Conservation (phyloP, 495 filamentous ascomycete species). For the Tuber microsphaerosporum region DNA sequence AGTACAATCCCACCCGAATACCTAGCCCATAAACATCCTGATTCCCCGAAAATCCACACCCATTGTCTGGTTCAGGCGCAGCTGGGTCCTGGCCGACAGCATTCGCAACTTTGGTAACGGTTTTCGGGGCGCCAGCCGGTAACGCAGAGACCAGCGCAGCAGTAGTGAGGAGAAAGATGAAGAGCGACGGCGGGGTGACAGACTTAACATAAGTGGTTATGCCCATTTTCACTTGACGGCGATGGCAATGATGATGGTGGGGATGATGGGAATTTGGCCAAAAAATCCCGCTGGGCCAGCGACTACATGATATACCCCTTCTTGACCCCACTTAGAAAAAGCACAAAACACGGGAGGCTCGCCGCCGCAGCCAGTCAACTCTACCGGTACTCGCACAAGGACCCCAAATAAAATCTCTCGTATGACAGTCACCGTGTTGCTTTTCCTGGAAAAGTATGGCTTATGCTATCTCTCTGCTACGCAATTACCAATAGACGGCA, state of each 20-base stretch:
- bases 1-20: slow-evolving; percentile 44
- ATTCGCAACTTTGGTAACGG: background rate
- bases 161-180: background rate
- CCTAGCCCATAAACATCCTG: slow-evolving; percentile 43
- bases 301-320: background rate
- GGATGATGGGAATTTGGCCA: background rate
- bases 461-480: background rate
- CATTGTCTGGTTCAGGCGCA: background rate
- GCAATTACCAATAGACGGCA: background rate
- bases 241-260: background rate
- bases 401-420: background rate
- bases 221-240: background rate
- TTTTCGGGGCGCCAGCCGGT: slow-evolving; percentile 4
- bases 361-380: background rate
- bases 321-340: background rate
- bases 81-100: background rate
- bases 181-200: background rate
- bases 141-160: slow-evolving; percentile 7
- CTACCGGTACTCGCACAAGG: background rate
- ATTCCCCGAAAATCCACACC: slow-evolving; percentile 41
- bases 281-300: background rate
- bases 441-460: background rate
- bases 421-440: background rate
- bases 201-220: background rate
- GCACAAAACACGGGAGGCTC: background rate